phyloP scores from a whole-genome alignment of 192 early-diverging fungal species.

The Gryganskiella cystojenkinii region DNA sequence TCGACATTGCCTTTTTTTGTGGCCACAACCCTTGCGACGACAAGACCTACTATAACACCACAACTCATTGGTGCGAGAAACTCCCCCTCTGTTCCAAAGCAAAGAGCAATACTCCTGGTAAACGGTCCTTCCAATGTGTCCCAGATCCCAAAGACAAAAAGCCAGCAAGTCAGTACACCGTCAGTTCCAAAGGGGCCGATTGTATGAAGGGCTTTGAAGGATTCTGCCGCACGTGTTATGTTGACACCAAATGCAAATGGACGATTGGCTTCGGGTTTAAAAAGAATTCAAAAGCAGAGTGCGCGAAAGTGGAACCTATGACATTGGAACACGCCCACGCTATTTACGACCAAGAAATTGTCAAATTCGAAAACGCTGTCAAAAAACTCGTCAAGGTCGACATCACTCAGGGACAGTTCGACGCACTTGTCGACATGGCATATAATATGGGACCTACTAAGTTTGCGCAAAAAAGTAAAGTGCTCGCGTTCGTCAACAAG shows the following conservation, averaged over 20 bases:
- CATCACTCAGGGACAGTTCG: slow-evolving; percentile 1
- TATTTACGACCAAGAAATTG: neutral
- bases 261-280: neutral
- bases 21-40: no score
- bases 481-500: slow-evolving; percentile 5
- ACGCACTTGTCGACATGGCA: neutral
- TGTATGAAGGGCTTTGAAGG: slow-evolving; percentile 1
- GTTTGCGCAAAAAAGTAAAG: neutral
- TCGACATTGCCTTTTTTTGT: no score
- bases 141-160: no score
- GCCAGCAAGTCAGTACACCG: neutral
- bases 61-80: no score
- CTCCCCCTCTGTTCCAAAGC: no score
- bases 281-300: neutral
- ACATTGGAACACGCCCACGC: neutral
- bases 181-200: neutral
- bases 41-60: no score
- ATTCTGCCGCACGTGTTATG: neutral
- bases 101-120: no score
- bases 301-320: neutral
- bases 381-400: neutral
- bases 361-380: neutral
- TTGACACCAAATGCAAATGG: neutral
- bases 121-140: no score
- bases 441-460: neutral